Evolutionary conservation across 768 basidiomycete species (phyloP), one percentile per base, ranked within the genome.

Genomic region (Suillus luteus): DNA sequence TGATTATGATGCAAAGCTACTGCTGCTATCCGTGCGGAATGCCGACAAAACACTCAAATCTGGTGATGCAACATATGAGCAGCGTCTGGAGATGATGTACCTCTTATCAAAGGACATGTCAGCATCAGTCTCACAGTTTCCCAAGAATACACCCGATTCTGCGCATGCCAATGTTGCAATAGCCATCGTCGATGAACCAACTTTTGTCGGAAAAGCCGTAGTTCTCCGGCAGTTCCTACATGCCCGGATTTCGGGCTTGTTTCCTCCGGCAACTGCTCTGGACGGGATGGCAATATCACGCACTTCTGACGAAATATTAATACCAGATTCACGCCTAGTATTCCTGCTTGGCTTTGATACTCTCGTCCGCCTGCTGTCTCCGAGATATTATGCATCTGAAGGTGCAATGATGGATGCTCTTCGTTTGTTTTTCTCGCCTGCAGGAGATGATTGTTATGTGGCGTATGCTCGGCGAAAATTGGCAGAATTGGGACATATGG

Each of bases 321-420:
- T 66, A 60, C 65, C 62, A 43, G 63, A 59, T 35, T 73, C 81
- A 3, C 81, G 83, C 64, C 75, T 95, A 22, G 83, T 85, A 1
- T 95, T 94, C 72, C 77, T 94, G 33, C 78, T 93, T 63, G 95
- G 96, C 7, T 83, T 86, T 52, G 96, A 97, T 71, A 98, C 96
- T 2, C 82, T 98, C 54, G 84, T 87, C 62, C 87, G 95, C 8
- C 82, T 96, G 63, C 85, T 95, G 60, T 82, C 87, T 1, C 85
- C 88, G 0, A 84, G 84, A 24, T 96, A 93, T 73, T 97, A 96
- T 65, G 72, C 78, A 14, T 78, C 80, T 14, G 74, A 75, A 60
- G 71, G 76, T 9, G 78, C 75, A 9, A 94, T 95, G 91, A 68
- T 76, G 60, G 62, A 64, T 4, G 79, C 86, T 3, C 78, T 96